Base-by-base conservation (phyloP, 305 asterid genomes). In the Vinca major region DNA sequence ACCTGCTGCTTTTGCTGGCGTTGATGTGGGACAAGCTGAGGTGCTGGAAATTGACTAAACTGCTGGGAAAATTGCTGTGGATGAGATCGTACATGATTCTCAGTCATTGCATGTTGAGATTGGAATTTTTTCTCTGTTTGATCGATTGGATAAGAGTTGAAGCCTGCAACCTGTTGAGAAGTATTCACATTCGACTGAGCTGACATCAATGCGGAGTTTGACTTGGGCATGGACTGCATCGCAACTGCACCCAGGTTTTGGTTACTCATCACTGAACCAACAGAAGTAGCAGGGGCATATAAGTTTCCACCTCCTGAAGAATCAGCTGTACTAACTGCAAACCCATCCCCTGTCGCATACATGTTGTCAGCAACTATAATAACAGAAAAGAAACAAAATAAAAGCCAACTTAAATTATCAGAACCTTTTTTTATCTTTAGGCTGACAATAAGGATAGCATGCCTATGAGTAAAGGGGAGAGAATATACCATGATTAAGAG, bases 251-350 rank as follows among this genome's bases (percentile, higher is more conserved):
- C 84, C 73, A 79, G 68, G 83, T 85, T 80, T 65, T 82, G 87
- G 75, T 74, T 83, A 78, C 79, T 84, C 73, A 68, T 79, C 68
- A 74, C 77, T 21, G 85, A 77, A 67, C 90, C 86, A 69, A 66
- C 75, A 77, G 92, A 79, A 71, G 87, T 78, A 62, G 77, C 84
- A 69, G 94, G 86, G 57, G 50, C 82, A 74, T 78, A 85, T 72
- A 84, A 65, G 78, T 79, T 89, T 74, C 92, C 95, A 75, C 95
- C 80, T 49, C 80, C 92, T 51, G 94, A 80, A 69, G 85, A 75
- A 77, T 89, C 89, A 74, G 82, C 75, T 65, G 79, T 78, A 67
- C 84, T 80, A 72, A 75, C 70, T 75, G 88, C 93, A 80, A 81
- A 84, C 73, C 82, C 86, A 82, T 89, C 90, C 72, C 91, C 99